Percentiles rank a stretch among this genome's conserved stretches.
Conservation (phyloP, 2,329 filamentous ascomycete species). For the Colletotrichum viniferum region DNA sequence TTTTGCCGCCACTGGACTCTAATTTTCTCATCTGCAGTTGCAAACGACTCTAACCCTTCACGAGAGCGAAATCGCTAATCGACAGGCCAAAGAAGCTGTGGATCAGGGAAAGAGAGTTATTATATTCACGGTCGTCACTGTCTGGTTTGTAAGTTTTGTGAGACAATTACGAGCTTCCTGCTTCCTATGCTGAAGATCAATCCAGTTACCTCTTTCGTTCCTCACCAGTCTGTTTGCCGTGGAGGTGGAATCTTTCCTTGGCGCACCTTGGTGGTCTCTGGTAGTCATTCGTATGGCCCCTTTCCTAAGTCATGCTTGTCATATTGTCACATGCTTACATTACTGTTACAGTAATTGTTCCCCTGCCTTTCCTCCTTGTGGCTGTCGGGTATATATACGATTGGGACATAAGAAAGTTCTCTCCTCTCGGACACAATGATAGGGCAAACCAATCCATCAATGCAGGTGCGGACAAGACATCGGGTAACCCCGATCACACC, state of each 20-base stretch:
- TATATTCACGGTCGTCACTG: background rate
- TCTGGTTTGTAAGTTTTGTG: background rate
- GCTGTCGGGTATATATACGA: background rate
- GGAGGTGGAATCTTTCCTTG: background rate
- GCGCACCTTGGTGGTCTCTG: background rate
- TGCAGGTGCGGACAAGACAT: too few species aligned
- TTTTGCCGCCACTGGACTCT: too few species aligned
- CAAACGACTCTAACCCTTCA: background rate
- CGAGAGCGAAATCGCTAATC: background rate
- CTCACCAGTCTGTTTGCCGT: background rate
- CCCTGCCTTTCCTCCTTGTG: background rate
- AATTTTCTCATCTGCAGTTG: background rate
- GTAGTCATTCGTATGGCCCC: background rate
- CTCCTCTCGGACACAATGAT: too few species aligned
- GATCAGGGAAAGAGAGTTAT: background rate
- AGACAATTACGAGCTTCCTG: background rate
- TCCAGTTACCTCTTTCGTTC: background rate
- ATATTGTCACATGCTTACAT: too few species aligned
- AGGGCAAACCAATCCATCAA: accelerated
- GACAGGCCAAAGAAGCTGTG: background rate
- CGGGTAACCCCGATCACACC: too few species aligned
- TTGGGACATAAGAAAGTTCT: too few species aligned
- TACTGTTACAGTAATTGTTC: background rate
- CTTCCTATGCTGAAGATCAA: background rate
- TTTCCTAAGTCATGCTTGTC: too few species aligned